Evolutionary conservation across 129 eudicot genomes (phyloP), one percentile per base, ranked within the genome.

Genomic region (Flaveria bidentis): DNA sequence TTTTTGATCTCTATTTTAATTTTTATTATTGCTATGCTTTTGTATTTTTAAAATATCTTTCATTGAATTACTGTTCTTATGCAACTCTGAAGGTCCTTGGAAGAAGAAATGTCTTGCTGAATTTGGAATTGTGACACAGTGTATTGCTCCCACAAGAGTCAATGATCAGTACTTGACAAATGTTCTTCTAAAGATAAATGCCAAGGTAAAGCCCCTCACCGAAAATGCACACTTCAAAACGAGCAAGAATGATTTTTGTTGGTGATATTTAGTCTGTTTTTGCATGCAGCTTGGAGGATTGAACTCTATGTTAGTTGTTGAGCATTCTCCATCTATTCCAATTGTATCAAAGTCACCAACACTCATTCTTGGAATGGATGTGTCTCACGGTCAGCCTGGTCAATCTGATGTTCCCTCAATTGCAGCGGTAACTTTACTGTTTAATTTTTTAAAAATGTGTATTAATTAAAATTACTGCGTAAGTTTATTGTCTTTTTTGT

Each of bases 141-240:
- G 98, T 80, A 84, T 93, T 41, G 93, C 98, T 53, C 93, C 90
- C 14, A 84, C 63, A 14, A 85, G 87, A 68, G 88, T 93, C 36
- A 88, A 93, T 44, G 98, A 93, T 60, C 96, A 85, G 15, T 93
- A 93, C 79, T 65, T 93, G 20, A 93, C 91, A 0, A 93, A 93
- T 67, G 80, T 86, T 14, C 90, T 92, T n/a, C 81, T 92, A 18
- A 92, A 92, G 75, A 88, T 92, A 49, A 92, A 92, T 76, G 96
- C 93, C 0, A 92, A 90, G 96, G 96, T 88, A 41, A 73, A 78
- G 33, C 42, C 20, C 9, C 39, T 23, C 26, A 2, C 71, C 13
- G 9, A 46, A 22, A 63, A 12, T 16, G 42, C n/a, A 71, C 10
- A 17, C 16, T 7, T 17, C 44, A 22, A 58, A 20, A 4, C 22